phyloP scores from a whole-genome alignment of 805 yeast species.

The Alloascoidea africana region DNA sequence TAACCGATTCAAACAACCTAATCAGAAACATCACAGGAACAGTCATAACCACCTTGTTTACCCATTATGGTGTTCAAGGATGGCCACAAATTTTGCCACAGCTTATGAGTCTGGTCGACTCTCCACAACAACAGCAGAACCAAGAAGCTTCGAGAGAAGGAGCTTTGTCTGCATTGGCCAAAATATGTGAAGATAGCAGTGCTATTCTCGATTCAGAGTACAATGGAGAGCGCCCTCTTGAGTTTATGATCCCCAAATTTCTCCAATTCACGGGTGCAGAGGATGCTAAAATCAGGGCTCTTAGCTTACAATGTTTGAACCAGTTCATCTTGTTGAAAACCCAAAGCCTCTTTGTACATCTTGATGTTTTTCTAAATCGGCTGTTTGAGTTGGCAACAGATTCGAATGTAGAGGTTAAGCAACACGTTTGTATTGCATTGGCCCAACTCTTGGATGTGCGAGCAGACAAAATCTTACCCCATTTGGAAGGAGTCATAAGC shows the following conservation, averaged over 20 bases:
- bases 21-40: constrained; percentile 84
- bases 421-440: constrained; percentile 68
- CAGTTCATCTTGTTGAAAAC: constrained; percentile 58
- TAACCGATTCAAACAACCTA: constrained; percentile 36
- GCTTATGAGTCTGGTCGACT: constrained; percentile 43
- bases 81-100: constrained; percentile 72
- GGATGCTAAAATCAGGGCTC: constrained; percentile 36
- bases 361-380: constrained; percentile 51
- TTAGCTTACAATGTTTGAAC: constrained; percentile 56
- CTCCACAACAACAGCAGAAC: constrained; percentile 16
- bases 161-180: constrained; percentile 66
- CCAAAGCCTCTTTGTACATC: constrained; percentile 44
- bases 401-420: constrained; percentile 40
- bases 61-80: constrained; percentile 40
- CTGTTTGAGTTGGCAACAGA: constrained; percentile 61
- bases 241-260: constrained; percentile 50
- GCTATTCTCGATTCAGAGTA: constrained; percentile 47
- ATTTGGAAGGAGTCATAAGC: constrained; percentile 72
- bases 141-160: constrained; percentile 47
- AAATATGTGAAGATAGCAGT: constrained; percentile 83
- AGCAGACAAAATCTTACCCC: constrained; percentile 70
- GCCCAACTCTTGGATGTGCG: constrained; percentile 53
- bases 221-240: constrained; percentile 52
- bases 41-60: constrained; percentile 70
- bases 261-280: constrained; percentile 30